A percentile compares a stretch with the other conserved stretches of the same genome.
Conservation (phyloP, 345 rosid species). For the Erucastrum elatum region DNA sequence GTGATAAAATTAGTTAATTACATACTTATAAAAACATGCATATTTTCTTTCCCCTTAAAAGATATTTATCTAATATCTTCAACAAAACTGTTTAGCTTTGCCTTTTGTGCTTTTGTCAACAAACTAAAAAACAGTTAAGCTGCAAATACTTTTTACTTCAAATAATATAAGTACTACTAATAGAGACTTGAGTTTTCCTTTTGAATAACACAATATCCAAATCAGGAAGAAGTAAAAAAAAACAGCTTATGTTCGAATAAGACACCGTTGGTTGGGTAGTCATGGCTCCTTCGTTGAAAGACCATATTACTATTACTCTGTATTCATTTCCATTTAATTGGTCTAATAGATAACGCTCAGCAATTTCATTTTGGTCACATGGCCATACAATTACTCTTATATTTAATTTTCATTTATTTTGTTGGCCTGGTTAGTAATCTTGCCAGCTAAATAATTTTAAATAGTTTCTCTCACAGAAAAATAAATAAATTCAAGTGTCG, state of each 20-base stretch:
- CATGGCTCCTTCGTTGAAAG: slow-evolving; percentile 1
- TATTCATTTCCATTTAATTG: slow-evolving; percentile 26
- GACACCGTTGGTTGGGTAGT: slow-evolving; percentile 17
- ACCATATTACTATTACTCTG: not conserved
- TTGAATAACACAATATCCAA: not conserved
- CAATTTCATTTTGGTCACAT: slow-evolving; percentile 23
- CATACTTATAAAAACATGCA: not conserved
- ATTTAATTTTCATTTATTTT: not conserved
- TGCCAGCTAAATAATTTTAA: not conserved
- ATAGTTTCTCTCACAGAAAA: not conserved
- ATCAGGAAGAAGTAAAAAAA: slow-evolving; percentile 18
- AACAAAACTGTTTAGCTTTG: not conserved
- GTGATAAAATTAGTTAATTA: not conserved
- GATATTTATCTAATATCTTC: no score
- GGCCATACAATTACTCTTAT: slow-evolving; percentile 11
- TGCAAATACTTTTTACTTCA: no score
- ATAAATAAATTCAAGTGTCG: not conserved
- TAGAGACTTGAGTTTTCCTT: not conserved
- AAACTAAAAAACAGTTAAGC: not conserved
- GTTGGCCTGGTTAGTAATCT: slow-evolving; percentile 23
- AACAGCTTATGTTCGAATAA: slow-evolving; percentile 19
- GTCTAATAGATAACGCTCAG: slow-evolving; percentile 24
- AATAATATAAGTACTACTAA: not conserved
- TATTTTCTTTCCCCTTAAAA: no score
- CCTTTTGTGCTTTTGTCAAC: not conserved